phyloP scores from a whole-genome alignment of 2,329 filamentous ascomycete species.

The Westerdykella aurantiaca region DNA sequence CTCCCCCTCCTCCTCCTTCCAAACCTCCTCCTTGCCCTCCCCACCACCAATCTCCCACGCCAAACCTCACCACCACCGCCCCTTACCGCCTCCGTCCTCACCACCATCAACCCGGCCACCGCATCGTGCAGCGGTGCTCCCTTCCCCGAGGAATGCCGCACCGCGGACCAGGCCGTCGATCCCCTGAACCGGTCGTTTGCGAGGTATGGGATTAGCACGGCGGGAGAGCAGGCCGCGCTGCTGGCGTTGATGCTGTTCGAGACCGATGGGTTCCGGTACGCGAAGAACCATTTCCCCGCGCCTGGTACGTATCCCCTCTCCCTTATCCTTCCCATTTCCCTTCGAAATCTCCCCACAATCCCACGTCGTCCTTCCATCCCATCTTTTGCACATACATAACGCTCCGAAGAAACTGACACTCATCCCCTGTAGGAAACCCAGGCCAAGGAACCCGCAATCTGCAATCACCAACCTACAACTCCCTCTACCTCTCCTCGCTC shows the following conservation, averaged over 20 bases:
- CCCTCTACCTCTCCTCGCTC: constrained; percentile 39
- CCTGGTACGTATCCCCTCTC: constrained; percentile 7
- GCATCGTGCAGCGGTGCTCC: constrained; percentile 46
- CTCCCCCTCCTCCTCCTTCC: too few species aligned
- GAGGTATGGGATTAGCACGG: constrained; percentile 51
- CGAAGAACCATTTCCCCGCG: constrained; percentile 56
- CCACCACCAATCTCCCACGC: too few species aligned
- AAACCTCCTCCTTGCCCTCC: too few species aligned
- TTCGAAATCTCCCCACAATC: neutral
- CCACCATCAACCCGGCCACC: constrained; percentile 54
- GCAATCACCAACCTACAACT: constrained; percentile 54
- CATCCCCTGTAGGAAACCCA: constrained; percentile 38
- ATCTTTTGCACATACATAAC: neutral
- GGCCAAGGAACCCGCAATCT: constrained; percentile 70
- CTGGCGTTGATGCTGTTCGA: constrained; percentile 68
- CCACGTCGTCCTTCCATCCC: neutral
- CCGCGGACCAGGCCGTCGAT: constrained; percentile 56
- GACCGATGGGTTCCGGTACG: constrained; percentile 63
- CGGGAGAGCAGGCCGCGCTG: constrained; percentile 62
- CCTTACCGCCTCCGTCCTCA: constrained; percentile 35
- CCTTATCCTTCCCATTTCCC: neutral
- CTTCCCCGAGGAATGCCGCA: constrained; percentile 42
- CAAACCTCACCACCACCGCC: neutral
- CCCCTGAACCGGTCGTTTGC: constrained; percentile 53
- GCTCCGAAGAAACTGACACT: neutral